A percentile compares a stretch with the other conserved stretches of the same genome.
Evolutionary conservation across 176 grass and related monocot species (phyloP).

Genomic region (Musa schizocarpa): DNA sequence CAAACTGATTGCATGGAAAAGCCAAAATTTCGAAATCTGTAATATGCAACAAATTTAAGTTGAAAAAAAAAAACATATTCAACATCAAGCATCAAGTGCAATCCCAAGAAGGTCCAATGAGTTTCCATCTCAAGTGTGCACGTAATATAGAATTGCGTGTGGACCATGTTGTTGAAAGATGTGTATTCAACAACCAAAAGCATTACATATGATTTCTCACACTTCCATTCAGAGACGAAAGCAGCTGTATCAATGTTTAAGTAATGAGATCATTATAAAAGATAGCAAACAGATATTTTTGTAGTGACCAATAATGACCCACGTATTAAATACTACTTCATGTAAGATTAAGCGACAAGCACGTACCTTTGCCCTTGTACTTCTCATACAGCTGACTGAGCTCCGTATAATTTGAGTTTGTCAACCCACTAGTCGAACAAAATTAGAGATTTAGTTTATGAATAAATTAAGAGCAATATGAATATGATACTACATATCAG

Average conservation of each 20-base stretch:
- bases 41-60: background rate
- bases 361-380: constrained; percentile 77
- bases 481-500: no score
- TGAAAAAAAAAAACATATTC: background rate
- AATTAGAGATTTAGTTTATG: background rate
- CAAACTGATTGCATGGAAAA: constrained; percentile 92
- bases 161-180: no score
- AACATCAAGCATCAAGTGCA: no score
- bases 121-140: no score
- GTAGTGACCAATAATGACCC: no score
- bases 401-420: constrained; percentile 92
- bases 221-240: no score
- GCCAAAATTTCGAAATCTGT: constrained; percentile 80
- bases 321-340: background rate
- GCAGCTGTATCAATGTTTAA: background rate
- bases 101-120: no score
- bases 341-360: background rate
- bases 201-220: no score
- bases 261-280: background rate
- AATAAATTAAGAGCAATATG: background rate
- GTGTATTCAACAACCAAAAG: no score
- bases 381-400: constrained; percentile 74
- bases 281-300: no score
- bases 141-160: no score
- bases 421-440: constrained; percentile 59